phyloP scores from a whole-genome alignment of 2,329 filamentous ascomycete species.

The Colletotrichum graminicola region DNA sequence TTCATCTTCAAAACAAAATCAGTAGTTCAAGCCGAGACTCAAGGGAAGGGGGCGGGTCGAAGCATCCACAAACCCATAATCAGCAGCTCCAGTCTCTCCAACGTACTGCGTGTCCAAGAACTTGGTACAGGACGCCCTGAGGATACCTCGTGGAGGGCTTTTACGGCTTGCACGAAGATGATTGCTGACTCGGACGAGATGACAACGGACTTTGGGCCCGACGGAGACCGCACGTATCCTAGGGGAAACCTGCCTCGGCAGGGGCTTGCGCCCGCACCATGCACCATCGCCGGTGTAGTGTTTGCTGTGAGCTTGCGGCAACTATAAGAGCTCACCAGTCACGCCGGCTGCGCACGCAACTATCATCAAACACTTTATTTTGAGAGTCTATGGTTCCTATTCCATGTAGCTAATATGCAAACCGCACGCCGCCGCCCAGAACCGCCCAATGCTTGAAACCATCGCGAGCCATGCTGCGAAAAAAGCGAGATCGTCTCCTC shows the following conservation, averaged over 20 bases:
- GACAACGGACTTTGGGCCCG: too few relatives aligned
- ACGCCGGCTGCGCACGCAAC: background rate
- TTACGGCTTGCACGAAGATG: background rate
- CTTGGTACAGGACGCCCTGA: background rate
- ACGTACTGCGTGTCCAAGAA: background rate
- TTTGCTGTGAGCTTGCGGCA: background rate
- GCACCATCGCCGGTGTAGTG: background rate
- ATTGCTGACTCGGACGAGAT: background rate
- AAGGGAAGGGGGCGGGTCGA: background rate
- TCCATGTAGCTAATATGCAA: conserved; percentile 6
- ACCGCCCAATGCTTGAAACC: conserved; percentile 19
- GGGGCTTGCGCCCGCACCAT: too few relatives aligned
- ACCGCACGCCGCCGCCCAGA: conserved; percentile 19
- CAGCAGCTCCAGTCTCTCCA: background rate
- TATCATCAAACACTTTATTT: conserved; percentile 12
- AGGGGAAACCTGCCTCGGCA: too few relatives aligned
- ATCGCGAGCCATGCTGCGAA: conserved; percentile 17
- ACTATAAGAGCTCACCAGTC: background rate
- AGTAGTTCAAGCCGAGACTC: background rate
- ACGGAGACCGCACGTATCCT: too few relatives aligned
- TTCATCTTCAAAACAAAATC: background rate
- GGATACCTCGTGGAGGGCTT: background rate
- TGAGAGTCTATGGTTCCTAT: conserved; percentile 26
- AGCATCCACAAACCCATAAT: background rate
- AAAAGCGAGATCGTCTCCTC: conserved; percentile 7